Base-by-base conservation (phyloP, 768 basidiomycete species). In the Leucocoprinus leucothites region DNA sequence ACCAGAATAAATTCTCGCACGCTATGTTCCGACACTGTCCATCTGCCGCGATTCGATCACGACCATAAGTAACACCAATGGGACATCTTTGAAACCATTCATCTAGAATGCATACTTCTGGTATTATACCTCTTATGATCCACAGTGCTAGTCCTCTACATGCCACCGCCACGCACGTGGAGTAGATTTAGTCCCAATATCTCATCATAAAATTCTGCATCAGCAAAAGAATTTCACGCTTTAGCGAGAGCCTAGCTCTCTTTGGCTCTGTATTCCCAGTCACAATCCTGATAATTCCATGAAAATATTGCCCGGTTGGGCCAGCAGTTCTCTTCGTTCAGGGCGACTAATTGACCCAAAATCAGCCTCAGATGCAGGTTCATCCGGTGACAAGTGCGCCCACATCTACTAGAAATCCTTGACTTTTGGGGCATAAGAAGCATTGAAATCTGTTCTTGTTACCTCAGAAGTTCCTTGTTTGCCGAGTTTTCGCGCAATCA, bases 391-490 rank as follows among this genome's bases (percentile, higher is more conserved):
- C 14, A 50, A 40, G 21, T 40, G 22, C 24, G 18, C 48, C 48
- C 48, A 50, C 48, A 50, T 24, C 24, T 38, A 19, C 19, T 14
- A 21, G 34, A 25, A 50, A 21, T 31, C 31, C 36, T 18, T 21
- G 34, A 18, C 35, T 50, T 50, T 25, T n/a, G 36, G 24, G 48
- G 31, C n/a, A 36, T 14, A n/a, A 50, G 48, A 50, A 50, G 48
- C 48, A 24, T 9, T 24, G 22, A 25, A 16, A 36, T 11, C 13
- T 50, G 19, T 38, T 16, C 28, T 18, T 19, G 48, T 36, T 5
- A 21, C 34, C 28, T 19, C 18, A 38, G 13, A 38, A 38, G n/a
- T 38, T 26, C 16, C 35, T 38, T 50, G 18, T 24, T 38, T 21
- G 7, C 35, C 22, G 18, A 40, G 13, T 3, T 16, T 11, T 31